These are phyloP conservation scores for Hymenoscyphus scutula DNA, from an alignment of 2,329 filamentous ascomycete genomes.

Conservation along the genomic window DNA sequence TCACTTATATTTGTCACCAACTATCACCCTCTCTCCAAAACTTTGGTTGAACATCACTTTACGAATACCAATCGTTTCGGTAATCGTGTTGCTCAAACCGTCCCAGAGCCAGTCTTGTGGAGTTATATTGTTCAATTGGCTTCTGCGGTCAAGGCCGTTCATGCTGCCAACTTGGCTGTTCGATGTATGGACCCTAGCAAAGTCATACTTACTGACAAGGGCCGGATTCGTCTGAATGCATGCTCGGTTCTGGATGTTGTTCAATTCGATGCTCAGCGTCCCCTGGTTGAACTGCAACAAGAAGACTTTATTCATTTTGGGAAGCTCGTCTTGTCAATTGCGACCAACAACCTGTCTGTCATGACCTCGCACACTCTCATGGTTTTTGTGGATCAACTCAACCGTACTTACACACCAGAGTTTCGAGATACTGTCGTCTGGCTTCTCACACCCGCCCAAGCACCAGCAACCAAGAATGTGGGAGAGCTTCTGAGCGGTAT, in stretches of 20 bases:
- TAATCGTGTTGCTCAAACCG: conserved; percentile 37
- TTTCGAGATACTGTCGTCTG: conserved; percentile 78
- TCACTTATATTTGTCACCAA: conserved; percentile 92
- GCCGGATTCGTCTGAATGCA: conserved; percentile 81
- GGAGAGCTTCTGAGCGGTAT: conserved; percentile 78
- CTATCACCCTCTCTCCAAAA: conserved; percentile 89
- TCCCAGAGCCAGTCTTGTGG: conserved; percentile 80
- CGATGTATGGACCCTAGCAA: conserved; percentile 85
- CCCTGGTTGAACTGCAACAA: conserved; percentile 75
- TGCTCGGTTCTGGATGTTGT: conserved; percentile 90
- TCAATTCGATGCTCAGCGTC: conserved; percentile 69
- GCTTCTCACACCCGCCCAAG: conserved; percentile 68
- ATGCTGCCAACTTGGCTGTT: conserved; percentile 76
- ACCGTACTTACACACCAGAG: conserved; percentile 72
- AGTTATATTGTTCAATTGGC: conserved; percentile 89
- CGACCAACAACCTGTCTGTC: conserved; percentile 60
- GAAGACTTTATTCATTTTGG: conserved; percentile 86
- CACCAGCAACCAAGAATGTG: conserved; percentile 64
- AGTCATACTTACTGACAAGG: conserved; percentile 85
- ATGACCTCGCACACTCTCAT: conserved; percentile 58
- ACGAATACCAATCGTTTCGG: conserved; percentile 38
- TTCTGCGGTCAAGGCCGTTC: conserved; percentile 82
- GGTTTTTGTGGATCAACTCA: conserved; percentile 72
- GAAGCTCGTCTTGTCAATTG: conserved; percentile 77
- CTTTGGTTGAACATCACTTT: conserved; percentile 80